Conservation (phyloP, 2,329 filamentous ascomycete species). For the Ceratocystis colombiana region DNA sequence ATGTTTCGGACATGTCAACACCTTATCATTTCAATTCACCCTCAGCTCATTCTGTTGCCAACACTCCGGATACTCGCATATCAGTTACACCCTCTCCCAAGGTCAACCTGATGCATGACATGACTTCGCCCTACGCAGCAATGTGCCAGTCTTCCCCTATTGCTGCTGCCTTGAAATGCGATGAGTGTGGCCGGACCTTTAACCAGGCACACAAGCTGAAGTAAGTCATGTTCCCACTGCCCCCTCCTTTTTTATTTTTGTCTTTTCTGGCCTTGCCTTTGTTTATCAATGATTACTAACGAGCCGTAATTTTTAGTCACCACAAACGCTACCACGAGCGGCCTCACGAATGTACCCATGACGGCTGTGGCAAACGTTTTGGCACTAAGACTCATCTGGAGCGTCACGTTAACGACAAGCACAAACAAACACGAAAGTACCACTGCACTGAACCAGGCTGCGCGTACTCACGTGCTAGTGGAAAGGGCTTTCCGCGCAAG, state of each 20-base stretch:
- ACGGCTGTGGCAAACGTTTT: conserved; percentile 46
- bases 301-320: conserved; percentile 35
- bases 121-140: conserved; percentile 32
- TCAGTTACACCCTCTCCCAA: conserved; percentile 36
- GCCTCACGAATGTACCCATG: conserved; percentile 47
- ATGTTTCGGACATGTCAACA: conserved; percentile 37
- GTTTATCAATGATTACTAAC: conserved; percentile 27
- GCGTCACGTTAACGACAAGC: conserved; percentile 52
- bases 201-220: conserved; percentile 52
- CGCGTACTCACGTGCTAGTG: conserved; percentile 46
- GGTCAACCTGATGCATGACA: conserved; percentile 34
- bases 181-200: conserved; percentile 40
- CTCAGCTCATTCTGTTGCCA: conserved; percentile 35
- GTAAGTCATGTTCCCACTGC: conserved; percentile 32
- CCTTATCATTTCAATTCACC: conserved; percentile 31
- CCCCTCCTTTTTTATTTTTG: neutral
- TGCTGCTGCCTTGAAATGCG: conserved; percentile 32
- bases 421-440: conserved; percentile 50
- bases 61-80: conserved; percentile 41
- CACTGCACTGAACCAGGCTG: conserved; percentile 47
- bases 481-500: conserved; percentile 51
- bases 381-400: conserved; percentile 53
- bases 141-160: conserved; percentile 24
- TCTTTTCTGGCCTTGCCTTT: conserved; percentile 4
- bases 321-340: conserved; percentile 52